Evolutionary conservation across 345 rosid species (phyloP).

Genomic region (Acer yangbiense): DNA sequence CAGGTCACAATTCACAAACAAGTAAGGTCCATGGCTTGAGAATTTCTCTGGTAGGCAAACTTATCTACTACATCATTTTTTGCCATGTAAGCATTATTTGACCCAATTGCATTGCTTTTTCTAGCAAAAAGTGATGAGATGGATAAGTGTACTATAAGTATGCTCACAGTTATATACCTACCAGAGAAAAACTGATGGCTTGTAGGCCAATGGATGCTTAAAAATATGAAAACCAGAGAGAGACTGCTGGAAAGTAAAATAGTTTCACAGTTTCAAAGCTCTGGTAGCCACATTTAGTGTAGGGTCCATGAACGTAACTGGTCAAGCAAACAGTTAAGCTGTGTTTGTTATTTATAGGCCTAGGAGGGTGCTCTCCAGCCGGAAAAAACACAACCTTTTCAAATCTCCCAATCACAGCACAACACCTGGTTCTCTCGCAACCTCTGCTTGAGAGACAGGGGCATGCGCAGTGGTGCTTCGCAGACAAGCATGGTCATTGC

Average conservation of each 20-base stretch:
- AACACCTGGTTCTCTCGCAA: constrained; percentile 23
- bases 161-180: too few species aligned
- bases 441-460: constrained; percentile 12
- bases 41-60: too few species aligned
- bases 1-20: neutral
- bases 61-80: too few species aligned
- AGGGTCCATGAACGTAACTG: neutral
- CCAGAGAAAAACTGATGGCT: too few species aligned
- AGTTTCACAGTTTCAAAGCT: neutral
- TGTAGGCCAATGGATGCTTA: neutral
- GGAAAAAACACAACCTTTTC: constrained; percentile 5
- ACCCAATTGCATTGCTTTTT: too few species aligned
- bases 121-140: too few species aligned
- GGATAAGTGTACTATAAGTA: too few species aligned
- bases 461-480: neutral
- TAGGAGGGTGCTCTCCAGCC: constrained; percentile 33
- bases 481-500: neutral
- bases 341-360: neutral
- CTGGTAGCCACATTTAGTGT: constrained; percentile 7
- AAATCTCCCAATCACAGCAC: constrained; percentile 8
- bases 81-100: too few species aligned
- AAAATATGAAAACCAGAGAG: constrained; percentile 11
- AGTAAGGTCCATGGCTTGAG: too few species aligned
- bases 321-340: neutral
- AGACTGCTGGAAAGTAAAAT: too few species aligned